phyloP scores from a whole-genome alignment of 306 rosid species.

The Sicyos edulis region DNA sequence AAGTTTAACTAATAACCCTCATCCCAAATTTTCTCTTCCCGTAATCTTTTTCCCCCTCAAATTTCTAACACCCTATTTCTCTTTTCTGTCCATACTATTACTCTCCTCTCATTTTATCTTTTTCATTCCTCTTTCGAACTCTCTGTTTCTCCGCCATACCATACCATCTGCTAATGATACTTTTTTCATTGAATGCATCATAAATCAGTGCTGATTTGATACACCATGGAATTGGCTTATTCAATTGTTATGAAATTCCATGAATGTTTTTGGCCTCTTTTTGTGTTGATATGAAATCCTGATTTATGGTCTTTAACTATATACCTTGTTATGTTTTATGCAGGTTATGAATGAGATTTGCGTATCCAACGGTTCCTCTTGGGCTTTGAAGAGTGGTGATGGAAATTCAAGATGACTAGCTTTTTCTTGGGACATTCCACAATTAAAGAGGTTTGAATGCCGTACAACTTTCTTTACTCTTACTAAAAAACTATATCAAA shows the following conservation, averaged over 20 bases:
- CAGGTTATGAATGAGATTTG: conserved; percentile 86
- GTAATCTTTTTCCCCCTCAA: no score
- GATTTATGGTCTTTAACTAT: background rate
- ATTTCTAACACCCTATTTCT: no score
- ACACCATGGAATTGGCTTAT: background rate
- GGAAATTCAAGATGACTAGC: conserved; percentile 35
- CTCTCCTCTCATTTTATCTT: no score
- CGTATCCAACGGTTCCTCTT: conserved; percentile 48
- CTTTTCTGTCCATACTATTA: no score
- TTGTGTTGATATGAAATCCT: background rate
- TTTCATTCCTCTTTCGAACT: no score
- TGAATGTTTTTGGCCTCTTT: background rate
- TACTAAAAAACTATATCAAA: no score
- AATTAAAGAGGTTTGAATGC: conserved; percentile 1
- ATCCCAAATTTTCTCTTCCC: no score
- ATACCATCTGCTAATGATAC: no score
- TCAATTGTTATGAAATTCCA: background rate
- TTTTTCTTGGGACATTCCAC: background rate
- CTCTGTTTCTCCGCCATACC: no score
- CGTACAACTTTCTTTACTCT: no score
- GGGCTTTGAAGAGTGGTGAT: conserved; percentile 66
- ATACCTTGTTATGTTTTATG: background rate
- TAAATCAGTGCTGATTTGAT: background rate
- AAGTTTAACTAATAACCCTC: no score
- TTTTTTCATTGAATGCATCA: background rate